A percentile compares a stretch with the other conserved stretches of the same genome.
phyloP scores from a whole-genome alignment of 116 monocot species.

The Cymodocea nodosa region DNA sequence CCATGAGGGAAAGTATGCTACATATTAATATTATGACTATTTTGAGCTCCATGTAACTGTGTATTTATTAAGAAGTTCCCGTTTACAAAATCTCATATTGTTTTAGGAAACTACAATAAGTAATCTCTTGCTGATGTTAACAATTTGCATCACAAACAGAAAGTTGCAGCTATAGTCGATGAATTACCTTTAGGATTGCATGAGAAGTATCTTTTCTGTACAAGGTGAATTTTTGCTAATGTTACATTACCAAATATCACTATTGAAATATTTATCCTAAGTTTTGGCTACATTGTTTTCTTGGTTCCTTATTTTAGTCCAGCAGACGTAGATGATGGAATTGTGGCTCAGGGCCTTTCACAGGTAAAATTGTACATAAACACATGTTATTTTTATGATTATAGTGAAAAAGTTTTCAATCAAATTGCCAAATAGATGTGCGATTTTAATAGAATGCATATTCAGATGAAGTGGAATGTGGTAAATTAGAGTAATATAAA shows the following conservation, averaged over 20 bases:
- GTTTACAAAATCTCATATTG: too few species aligned
- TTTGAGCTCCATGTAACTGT: too few species aligned
- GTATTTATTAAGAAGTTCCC: too few species aligned
- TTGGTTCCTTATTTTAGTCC: constrained; percentile 41
- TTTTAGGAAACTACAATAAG: too few species aligned
- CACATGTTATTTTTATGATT: too few species aligned
- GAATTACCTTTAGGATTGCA: constrained; percentile 54
- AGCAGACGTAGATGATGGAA: constrained; percentile 83
- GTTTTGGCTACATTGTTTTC: constrained; percentile 1
- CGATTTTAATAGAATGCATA: too few species aligned
- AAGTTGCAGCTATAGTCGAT: constrained; percentile 85
- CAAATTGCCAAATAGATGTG: too few species aligned
- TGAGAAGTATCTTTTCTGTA: constrained; percentile 85
- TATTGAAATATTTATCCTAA: neutral
- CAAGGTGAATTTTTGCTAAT: constrained; percentile 32
- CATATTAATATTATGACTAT: too few species aligned
- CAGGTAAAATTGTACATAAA: constrained; percentile 36
- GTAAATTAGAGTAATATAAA: too few species aligned
- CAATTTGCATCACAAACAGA: constrained; percentile 30
- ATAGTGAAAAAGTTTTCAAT: too few species aligned
- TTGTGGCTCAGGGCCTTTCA: constrained; percentile 67
- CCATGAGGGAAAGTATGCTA: too few species aligned
- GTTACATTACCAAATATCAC: neutral
- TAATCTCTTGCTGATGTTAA: neutral
- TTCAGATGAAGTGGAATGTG: too few species aligned